Evolutionary conservation across 257 asterid genomes (phyloP), one percentile per base, ranked within the genome.

Genomic region (Verbena officinalis): DNA sequence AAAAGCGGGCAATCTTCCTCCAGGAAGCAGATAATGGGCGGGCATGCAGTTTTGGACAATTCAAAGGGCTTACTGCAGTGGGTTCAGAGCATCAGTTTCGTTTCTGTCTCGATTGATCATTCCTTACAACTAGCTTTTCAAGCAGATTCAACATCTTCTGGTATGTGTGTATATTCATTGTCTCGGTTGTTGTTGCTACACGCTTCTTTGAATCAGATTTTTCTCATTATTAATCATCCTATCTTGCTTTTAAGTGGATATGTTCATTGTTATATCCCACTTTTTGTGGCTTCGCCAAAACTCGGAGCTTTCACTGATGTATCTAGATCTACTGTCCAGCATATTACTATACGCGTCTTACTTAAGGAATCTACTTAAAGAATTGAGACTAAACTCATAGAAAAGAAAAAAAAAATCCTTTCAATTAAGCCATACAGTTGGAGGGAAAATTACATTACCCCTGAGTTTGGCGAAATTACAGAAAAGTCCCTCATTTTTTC

Each of bases 81-180:
- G 95, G 90, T 90, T 64, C 96, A 88, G 78, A 94, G 97, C 84
- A 88, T 94, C 76, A 90, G 95, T 80, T 94, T 94, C 31, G 79
- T 86, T 69, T 90, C 97, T 6, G 78, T 90, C 68, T 90, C 97
- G 4, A 76, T 94, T 65, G 99, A 94, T 67, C 99, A 88, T 70
- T 90, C 99, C 60, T 80, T 94, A 55, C 96, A 88, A 74, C 82
- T 86, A 11, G 85, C 90, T 67, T 70, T 72, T 67, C 99, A 88
- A 78, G 92, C 99, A 46, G 97, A 94, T 72, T 84, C 77, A 19
- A 53, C 75, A 42, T 81, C 87, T 80, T 74, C 91, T 46, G 99
- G 99, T 94, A 81, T 49, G 39, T 33, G n/a, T n/a, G n/a, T n/a
- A n/a, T n/a, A 3, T 43, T 51, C 9, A 44, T 52, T 60, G 55